Conservation (phyloP, 2,329 filamentous ascomycete species). For the Ceratocystis alfenasii region DNA sequence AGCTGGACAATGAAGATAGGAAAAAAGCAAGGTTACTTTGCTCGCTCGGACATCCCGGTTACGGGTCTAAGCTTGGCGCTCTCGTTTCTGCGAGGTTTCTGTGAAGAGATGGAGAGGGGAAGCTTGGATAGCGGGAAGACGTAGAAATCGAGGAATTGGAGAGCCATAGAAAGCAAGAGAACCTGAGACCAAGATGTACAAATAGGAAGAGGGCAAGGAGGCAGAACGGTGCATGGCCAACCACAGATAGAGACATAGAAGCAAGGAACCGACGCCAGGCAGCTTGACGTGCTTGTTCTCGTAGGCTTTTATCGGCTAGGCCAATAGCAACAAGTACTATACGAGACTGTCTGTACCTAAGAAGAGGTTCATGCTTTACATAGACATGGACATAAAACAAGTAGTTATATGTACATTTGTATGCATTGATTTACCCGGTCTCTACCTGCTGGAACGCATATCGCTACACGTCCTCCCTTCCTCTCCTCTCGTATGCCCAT, state of each 20-base stretch:
- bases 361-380: background rate
- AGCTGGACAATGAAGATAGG: background rate
- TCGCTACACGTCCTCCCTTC: too few relatives aligned
- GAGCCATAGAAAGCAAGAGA: background rate
- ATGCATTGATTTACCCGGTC: background rate
- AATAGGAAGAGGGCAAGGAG: background rate
- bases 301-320: background rate
- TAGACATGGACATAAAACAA: background rate
- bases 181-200: background rate
- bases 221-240: background rate
- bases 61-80: conserved; percentile 7
- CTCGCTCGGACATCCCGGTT: conserved; percentile 8
- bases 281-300: background rate
- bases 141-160: background rate
- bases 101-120: background rate
- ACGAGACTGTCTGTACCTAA: background rate
- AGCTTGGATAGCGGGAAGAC: background rate
- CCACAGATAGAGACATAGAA: background rate
- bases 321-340: background rate
- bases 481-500: too few relatives aligned
- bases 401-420: background rate
- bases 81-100: background rate
- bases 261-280: background rate
- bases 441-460: too few relatives aligned
- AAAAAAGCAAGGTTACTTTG: conserved; percentile 2